These are phyloP conservation scores for Trichophyton mentagrophytes DNA, from an alignment of 2,329 filamentous ascomycete genomes.

Conservation along the genomic window DNA sequence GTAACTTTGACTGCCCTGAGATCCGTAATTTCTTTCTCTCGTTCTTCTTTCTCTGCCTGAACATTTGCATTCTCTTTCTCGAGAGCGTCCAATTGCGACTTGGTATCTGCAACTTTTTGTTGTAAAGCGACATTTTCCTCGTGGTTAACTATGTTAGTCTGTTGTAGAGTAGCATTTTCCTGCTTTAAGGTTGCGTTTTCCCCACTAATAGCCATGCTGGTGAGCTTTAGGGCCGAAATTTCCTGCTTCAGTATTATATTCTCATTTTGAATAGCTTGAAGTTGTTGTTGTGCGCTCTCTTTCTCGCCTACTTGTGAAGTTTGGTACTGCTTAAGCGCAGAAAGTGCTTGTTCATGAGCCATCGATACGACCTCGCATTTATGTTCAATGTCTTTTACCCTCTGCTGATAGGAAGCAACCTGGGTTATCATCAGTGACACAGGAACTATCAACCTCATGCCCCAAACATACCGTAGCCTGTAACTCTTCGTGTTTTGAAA, in stretches of 20 bases:
- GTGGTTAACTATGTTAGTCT: neutral
- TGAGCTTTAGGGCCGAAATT: neutral
- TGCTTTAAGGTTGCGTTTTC: neutral
- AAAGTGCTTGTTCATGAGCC: slow-evolving; percentile 14
- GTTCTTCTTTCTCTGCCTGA: neutral
- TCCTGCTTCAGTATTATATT: neutral
- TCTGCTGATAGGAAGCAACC: slow-evolving; percentile 5
- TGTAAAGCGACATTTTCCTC: neutral
- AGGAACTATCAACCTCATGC: neutral
- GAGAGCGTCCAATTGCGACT: neutral
- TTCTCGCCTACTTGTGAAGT: slow-evolving; percentile 4
- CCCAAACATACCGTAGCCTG: neutral
- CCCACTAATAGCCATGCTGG: slow-evolving; percentile 4
- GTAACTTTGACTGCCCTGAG: neutral
- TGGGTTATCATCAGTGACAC: neutral
- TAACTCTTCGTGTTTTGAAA: neutral
- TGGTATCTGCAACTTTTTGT: no score
- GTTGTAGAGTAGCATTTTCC: neutral
- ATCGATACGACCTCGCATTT: slow-evolving; percentile 13
- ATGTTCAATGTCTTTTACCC: slow-evolving; percentile 16
- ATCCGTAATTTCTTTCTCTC: neutral
- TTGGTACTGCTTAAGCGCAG: slow-evolving; percentile 15
- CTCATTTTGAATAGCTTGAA: neutral
- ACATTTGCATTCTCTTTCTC: neutral
- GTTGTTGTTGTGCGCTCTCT: neutral